Conservation (phyloP, 1,139 yeast species). For the Kodamaea plutei region DNA sequence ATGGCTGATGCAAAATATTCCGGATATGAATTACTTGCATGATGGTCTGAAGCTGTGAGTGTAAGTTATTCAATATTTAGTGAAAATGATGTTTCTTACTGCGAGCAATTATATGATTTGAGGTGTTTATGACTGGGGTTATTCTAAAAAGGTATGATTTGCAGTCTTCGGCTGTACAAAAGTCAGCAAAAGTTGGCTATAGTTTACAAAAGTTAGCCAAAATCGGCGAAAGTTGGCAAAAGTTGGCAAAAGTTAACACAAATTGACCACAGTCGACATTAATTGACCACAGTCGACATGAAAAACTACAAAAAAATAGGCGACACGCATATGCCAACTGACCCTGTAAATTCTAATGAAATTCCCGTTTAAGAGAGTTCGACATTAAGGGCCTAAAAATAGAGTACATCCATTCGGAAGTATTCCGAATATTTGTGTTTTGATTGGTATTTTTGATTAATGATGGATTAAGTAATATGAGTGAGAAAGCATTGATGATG, state of each 20-base stretch:
- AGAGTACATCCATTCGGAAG: too few relatives aligned
- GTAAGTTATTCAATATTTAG: background rate
- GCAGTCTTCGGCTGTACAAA: background rate
- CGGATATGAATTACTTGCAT: too few relatives aligned
- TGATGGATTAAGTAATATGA: too few relatives aligned
- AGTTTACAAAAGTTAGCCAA: background rate
- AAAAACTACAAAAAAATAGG: background rate
- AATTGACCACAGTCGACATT: background rate
- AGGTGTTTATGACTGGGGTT: too few relatives aligned
- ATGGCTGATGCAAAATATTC: too few relatives aligned
- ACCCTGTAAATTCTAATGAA: too few relatives aligned
- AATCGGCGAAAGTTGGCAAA: background rate
- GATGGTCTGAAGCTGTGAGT: too few relatives aligned
- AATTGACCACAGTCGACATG: background rate
- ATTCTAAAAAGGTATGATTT: background rate
- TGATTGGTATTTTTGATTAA: too few relatives aligned
- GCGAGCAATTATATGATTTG: too few relatives aligned
- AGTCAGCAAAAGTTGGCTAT: background rate
- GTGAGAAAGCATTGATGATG: too few relatives aligned
- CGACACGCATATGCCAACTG: background rate
- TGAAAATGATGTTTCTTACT: too few relatives aligned
- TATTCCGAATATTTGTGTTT: too few relatives aligned
- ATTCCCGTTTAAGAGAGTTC: background rate
- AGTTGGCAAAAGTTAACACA: background rate
- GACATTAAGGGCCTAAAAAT: background rate